Evolutionary conservation across 139 green algal species (phyloP), one percentile per base, ranked within the genome.

Genomic region (Mesostigma viride): DNA sequence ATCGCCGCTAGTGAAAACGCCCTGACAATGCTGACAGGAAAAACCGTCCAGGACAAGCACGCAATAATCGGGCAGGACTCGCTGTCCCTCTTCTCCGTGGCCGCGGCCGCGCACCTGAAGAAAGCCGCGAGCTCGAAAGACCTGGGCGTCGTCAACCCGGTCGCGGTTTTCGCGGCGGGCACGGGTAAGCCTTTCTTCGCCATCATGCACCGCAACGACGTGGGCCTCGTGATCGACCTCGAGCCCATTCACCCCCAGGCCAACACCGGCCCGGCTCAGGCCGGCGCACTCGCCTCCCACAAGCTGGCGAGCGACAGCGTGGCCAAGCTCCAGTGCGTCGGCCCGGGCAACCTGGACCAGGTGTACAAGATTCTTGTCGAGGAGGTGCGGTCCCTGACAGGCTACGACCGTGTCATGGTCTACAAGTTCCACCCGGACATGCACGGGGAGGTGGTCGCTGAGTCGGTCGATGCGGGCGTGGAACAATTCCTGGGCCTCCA

Each of bases 391-490:
- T 65, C 76, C 36, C 31, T 80, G 34, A 79, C 63, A 1, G 74
- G 74, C 0, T 80, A 80, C 44, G 70, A 78, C 33, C 35, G 74
- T 1, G 74, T 80, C 51, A 80, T 80, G 74, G 28, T 67, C 26
- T 80, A 80, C 60, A 74, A 78, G 45, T 80, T 80, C 36, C 71
- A 80, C 60, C 62, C 76, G 33, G 74, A 80, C 53, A 40, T 70
- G 65, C 74, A 80, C 47, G 74, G 74, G 5, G 74, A 80, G 64
- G 74, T 80, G 17, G 46, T 80, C 0, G 74, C 74, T 22, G 74
- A 80, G 36, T 68, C 65, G 4, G 35, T 40, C 11, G 45, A 53
- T 22, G 53, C 58, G 3, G 71, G 60, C 40, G n/a, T 75, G 6
- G 56, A 75, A 31, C 71, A 46, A 44, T 79, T 76, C 63, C 61